A percentile compares a stretch with the other conserved stretches of the same genome.
Conservation (phyloP, 108 stramenopile species). For the Pseudonitzschia delicatissima region DNA sequence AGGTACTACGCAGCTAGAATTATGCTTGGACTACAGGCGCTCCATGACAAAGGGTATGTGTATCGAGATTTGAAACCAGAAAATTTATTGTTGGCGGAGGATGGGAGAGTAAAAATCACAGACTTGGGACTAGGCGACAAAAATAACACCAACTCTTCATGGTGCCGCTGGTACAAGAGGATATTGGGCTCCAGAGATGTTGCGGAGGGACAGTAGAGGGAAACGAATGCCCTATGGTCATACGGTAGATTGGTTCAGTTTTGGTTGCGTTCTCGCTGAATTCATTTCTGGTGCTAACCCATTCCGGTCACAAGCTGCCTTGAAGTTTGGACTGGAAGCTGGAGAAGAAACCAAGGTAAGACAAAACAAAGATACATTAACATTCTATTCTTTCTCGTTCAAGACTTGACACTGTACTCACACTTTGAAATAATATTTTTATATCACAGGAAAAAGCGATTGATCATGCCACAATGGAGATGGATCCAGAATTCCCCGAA, state of each 20-base stretch:
- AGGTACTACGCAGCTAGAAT: conserved; percentile 91
- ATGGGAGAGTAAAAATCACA: conserved; percentile 84
- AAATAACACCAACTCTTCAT: conserved; percentile 78
- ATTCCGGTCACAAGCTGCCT: conserved; percentile 85
- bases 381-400: background rate
- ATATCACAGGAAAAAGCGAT: conserved; percentile 72
- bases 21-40: conserved; percentile 86
- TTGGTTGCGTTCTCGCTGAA: conserved; percentile 92
- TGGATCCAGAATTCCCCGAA: conserved; percentile 78
- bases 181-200: conserved; percentile 98
- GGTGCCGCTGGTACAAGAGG: conserved; percentile 89
- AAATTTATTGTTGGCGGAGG: conserved; percentile 89
- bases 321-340: conserved; percentile 75
- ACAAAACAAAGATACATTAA: background rate
- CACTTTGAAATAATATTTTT: background rate
- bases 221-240: conserved; percentile 81
- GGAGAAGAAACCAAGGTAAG: conserved; percentile 80
- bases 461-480: conserved; percentile 85
- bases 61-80: conserved; percentile 96
- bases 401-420: background rate
- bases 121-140: conserved; percentile 92
- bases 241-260: conserved; percentile 94
- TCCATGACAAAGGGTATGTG: conserved; percentile 87
- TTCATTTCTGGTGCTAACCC: conserved; percentile 91
- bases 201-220: conserved; percentile 76